Base-by-base conservation (phyloP, 371 early-diverging fungal genomes). In the Mucor saturninus region DNA sequence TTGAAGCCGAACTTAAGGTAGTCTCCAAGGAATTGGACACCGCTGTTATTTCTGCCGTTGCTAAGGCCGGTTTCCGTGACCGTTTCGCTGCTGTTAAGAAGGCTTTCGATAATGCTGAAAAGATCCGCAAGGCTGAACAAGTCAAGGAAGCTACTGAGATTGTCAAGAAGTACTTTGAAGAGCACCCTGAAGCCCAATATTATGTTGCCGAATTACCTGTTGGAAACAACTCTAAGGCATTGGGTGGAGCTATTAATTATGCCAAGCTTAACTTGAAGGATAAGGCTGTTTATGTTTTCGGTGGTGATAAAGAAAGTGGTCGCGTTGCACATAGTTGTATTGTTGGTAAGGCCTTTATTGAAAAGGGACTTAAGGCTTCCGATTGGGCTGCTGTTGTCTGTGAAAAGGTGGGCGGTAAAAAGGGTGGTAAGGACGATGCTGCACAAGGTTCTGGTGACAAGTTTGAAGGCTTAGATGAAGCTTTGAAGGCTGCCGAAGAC, bases 351-450 rank as follows among this genome's bases (percentile, higher is more conserved):
- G 61, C 46, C 39, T 70, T 84, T 21, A 76, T 87, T 32, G 71
- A 74, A 62, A 86, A 83, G 82, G 95, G 89, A 3, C 77, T 98
- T 54, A 93, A 91, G 83, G 98, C 97, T 21, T 86, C 81, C 29
- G 93, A 91, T 38, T 98, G 97, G 98, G 95, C 95, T 49, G 79
- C 78, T 10, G 88, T 87, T 21, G 95, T 97, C 8, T 76, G 89
- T 43, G 83, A 88, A 58, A 82, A 86, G 32, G 83, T 97, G 40
- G 95, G 93, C 30, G 98, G 98, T 60, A 95, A 95, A 81, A 89
- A 88, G 71, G 95, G 95, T 48, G 95, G 95, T 67, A 92, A 91
- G 67, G 91, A 90, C 49, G 93, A 92, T 59, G 74, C 94, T 61
- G 95, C 94, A 28, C 93, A 93, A 70, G 95, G 95, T 13, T 86